Conservation (phyloP, 1,284 basidiomycete species). For the Wallemia ichthyophaga region DNA sequence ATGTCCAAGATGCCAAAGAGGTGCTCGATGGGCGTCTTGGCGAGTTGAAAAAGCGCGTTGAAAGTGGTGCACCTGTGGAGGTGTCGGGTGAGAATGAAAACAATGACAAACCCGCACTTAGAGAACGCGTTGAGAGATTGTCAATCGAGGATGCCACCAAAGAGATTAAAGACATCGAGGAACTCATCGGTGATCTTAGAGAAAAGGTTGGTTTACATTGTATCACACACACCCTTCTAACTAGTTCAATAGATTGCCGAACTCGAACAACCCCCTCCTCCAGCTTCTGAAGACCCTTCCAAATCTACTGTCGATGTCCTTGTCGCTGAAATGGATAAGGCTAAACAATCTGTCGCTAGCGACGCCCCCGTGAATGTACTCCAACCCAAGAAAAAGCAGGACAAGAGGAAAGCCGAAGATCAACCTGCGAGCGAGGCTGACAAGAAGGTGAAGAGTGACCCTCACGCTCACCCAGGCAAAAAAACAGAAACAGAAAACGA, state of each 20-base stretch:
- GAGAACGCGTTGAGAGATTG: constrained; percentile 18
- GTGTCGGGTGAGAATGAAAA: constrained; percentile 18
- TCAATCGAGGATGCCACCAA: constrained; percentile 10
- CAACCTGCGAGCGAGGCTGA: constrained; percentile 2
- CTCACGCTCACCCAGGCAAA: constrained; percentile 1
- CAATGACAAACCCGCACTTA: constrained; percentile 24
- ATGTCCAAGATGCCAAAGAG: constrained; percentile 42
- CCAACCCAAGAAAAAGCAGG: constrained; percentile 40
- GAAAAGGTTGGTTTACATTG: constrained; percentile 27
- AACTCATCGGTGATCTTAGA: constrained; percentile 44
- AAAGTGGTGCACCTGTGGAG: constrained; percentile 4
- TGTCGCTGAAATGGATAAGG: constrained; percentile 29
- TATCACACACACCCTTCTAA: neutral
- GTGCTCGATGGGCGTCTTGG: constrained; percentile 37
- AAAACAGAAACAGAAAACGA: constrained; percentile 6
- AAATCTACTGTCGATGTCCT: constrained; percentile 33
- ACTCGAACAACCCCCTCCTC: constrained; percentile 19
- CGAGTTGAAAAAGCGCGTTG: constrained; percentile 29
- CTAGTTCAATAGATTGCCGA: constrained; percentile 13
- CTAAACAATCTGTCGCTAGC: constrained; percentile 12
- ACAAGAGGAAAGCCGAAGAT: constrained; percentile 1
- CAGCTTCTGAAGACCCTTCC: constrained; percentile 10
- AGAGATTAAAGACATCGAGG: constrained; percentile 41
- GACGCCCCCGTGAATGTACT: constrained; percentile 35
- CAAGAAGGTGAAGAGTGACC: constrained; percentile 3